Base-by-base conservation (phyloP, 106 monocot species). In the Allium fistulosum region DNA sequence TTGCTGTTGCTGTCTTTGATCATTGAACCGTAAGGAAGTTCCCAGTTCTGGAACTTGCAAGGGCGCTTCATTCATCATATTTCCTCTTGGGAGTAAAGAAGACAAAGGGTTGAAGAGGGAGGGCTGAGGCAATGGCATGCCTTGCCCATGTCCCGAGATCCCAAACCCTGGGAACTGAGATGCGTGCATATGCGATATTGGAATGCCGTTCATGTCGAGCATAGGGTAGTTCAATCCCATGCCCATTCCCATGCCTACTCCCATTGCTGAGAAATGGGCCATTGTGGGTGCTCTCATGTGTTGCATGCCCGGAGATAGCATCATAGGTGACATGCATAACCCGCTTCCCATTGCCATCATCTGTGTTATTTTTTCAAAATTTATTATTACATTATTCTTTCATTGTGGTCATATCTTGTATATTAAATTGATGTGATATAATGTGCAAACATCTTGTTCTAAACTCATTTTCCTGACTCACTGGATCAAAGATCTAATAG, bases 261-360 rank as follows among this genome's bases (percentile, higher is more conserved):
- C 81, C 78, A 90, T 63, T 15, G 77, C 82, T 51, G 84, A 49
- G 72, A 82, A 82, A 67, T 69, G 85, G 50, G 84, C 71, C 72
- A 90, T 71, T 15, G 75, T 65, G n/a, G 80, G 81, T 4, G 64
- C 26, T 5, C 61, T 74, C 17, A 95, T 69, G 48, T 84, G 83
- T 63, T 90, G 94, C 77, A 94, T 77, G 13, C 85, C 88, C 15
- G 88, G 50, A 9, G 83, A 86, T 15, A 86, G 7, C 88, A 96
- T 78, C 83, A 92, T 78, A 0, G 82, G 84, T 59, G 86, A 69
- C 80, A 96, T 86, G 76, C 77, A 88, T 58, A 88, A 22, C n/a
- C 91, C 84, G 63, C 69, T 75, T 65, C 91, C 91, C 88, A 84
- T 91, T 4, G 90, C 82, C 90, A 96, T 96, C 49, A 96, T 84